phyloP scores from a whole-genome alignment of 345 rosid species.

The Lepidium didymum region DNA sequence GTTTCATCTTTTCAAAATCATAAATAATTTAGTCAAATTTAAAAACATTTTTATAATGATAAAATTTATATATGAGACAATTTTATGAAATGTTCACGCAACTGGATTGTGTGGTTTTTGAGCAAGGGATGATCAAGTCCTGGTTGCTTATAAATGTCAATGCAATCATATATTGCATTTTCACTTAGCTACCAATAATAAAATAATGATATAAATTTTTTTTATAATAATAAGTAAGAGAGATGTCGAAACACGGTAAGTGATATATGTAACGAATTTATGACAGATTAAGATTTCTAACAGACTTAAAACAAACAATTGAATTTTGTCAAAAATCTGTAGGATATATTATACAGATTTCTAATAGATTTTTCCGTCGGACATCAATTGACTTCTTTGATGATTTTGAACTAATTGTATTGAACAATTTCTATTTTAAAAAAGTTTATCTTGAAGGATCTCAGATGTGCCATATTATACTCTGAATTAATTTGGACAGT shows the following conservation, averaged over 20 bases:
- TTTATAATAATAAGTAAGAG: no score
- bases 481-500: neutral
- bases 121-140: constrained; percentile 1
- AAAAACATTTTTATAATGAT: neutral
- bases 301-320: neutral
- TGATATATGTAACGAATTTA: no score
- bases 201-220: neutral
- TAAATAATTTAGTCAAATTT: neutral
- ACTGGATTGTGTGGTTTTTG: neutral
- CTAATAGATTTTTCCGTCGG: no score
- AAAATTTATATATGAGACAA: neutral
- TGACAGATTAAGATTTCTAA: no score
- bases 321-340: no score
- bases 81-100: neutral
- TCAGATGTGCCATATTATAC: neutral
- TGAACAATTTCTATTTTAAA: neutral
- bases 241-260: no score
- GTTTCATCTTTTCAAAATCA: neutral
- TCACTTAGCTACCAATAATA: neutral
- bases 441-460: neutral
- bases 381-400: neutral
- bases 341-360: no score
- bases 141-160: neutral
- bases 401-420: neutral
- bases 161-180: neutral